These are phyloP conservation scores for Phascolomyces articulosus DNA, from an alignment of 371 early-diverging fungal species.

Conservation along the genomic window DNA sequence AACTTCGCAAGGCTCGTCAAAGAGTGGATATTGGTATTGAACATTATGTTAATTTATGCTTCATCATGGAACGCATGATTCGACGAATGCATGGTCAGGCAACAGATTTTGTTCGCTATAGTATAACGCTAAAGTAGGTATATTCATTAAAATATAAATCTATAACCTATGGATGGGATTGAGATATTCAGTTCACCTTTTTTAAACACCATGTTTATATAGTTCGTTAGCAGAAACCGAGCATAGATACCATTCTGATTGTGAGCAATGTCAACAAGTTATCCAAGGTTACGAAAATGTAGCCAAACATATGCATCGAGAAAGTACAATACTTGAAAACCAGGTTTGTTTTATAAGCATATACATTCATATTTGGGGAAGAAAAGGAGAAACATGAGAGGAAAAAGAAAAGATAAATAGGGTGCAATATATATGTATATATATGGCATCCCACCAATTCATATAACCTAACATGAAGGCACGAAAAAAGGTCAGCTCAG, in stretches of 20 bases:
- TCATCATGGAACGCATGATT: conserved; percentile 70
- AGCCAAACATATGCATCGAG: conserved; percentile 58
- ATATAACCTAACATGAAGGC: neutral
- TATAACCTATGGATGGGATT: too few relatives aligned
- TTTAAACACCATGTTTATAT: neutral
- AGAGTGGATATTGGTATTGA: conserved; percentile 56
- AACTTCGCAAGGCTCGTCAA: conserved; percentile 53
- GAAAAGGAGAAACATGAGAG: too few relatives aligned
- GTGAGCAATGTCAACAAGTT: conserved; percentile 60
- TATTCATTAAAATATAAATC: neutral
- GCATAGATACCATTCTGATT: conserved; percentile 66
- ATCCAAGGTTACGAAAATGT: conserved; percentile 64
- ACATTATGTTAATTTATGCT: conserved; percentile 65
- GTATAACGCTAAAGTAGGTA: conserved; percentile 56
- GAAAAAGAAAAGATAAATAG: neutral
- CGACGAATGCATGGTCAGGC: conserved; percentile 68
- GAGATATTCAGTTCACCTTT: too few relatives aligned
- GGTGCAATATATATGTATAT: too few relatives aligned
- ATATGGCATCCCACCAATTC: neutral
- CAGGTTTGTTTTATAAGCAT: conserved; percentile 33
- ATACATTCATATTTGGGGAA: too few relatives aligned
- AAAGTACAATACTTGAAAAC: conserved; percentile 59
- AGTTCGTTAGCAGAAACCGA: conserved; percentile 59
- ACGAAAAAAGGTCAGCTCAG: conserved; percentile 21
- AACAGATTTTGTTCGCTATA: conserved; percentile 58